These are phyloP conservation scores for Diplotaxis tenuifolia DNA, from an alignment of 345 rosid genomes.

Conservation along the genomic window DNA sequence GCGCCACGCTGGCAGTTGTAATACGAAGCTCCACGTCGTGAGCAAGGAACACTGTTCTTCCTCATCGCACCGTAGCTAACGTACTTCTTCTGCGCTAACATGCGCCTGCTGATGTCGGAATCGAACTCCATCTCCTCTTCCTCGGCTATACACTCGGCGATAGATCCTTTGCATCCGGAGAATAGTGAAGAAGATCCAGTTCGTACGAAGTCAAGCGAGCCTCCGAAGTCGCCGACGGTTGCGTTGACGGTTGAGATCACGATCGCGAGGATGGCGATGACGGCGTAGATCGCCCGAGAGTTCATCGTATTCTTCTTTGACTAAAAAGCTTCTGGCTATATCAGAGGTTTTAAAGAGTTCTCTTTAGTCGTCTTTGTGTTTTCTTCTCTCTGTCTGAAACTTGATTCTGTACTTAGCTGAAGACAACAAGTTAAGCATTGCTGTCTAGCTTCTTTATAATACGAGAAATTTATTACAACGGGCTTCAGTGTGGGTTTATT, in stretches of 20 bases:
- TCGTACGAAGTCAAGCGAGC: slow-evolving; percentile 51
- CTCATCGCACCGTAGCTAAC: slow-evolving; percentile 90
- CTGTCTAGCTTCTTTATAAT: slow-evolving; percentile 36
- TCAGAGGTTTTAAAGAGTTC: slow-evolving; percentile 10
- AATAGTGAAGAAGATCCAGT: slow-evolving; percentile 39
- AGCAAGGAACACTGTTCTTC: slow-evolving; percentile 92
- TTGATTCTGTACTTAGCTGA: slow-evolving; percentile 30
- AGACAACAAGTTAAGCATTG: slow-evolving; percentile 26
- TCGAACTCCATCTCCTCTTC: slow-evolving; percentile 78
- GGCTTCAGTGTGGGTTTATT: background rate
- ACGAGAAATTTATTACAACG: background rate
- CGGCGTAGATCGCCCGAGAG: slow-evolving; percentile 41
- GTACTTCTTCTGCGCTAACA: slow-evolving; percentile 67
- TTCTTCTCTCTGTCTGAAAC: background rate
- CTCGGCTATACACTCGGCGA: slow-evolving; percentile 52
- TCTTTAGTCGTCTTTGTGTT: background rate
- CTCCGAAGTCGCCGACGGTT: slow-evolving; percentile 39
- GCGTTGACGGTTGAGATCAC: slow-evolving; percentile 40
- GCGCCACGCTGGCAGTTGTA: slow-evolving; percentile 80
- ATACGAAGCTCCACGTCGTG: slow-evolving; percentile 92
- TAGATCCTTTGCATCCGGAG: slow-evolving; percentile 54
- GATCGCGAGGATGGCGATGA: slow-evolving; percentile 30
- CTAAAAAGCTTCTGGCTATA: background rate
- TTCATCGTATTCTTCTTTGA: slow-evolving; percentile 16
- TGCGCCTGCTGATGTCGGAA: slow-evolving; percentile 78